A percentile compares a stretch with the other conserved stretches of the same genome.
Evolutionary conservation across 306 rosid species (phyloP).

Genomic region (Amphicarpaea edgeworthii): DNA sequence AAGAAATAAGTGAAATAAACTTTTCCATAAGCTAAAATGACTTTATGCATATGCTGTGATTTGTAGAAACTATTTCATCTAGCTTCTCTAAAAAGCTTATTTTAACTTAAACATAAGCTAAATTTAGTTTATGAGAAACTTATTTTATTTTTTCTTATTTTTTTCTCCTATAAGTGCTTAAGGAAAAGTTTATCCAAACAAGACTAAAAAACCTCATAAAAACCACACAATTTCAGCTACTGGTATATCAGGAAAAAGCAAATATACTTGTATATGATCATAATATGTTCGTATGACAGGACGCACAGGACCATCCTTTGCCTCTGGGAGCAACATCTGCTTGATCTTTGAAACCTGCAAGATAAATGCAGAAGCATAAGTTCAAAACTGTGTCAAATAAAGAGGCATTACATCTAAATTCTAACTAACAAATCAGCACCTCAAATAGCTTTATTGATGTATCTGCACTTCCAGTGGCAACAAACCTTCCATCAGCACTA

Average conservation of each 20-base stretch:
- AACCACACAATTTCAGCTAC: slow-evolving; percentile 3
- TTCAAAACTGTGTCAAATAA: slow-evolving; percentile 30
- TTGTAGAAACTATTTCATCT: no score
- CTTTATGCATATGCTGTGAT: no score
- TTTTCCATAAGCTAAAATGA: no score
- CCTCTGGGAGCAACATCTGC: slow-evolving; percentile 84
- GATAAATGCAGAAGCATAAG: slow-evolving; percentile 41
- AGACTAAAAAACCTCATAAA: background rate
- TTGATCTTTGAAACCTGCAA: slow-evolving; percentile 85
- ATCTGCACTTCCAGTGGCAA: slow-evolving; percentile 95
- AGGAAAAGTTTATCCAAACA: background rate
- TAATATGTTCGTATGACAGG: slow-evolving; percentile 86
- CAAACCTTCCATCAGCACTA: slow-evolving; percentile 89
- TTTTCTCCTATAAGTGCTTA: background rate
- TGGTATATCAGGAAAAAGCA: background rate
- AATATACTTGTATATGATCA: slow-evolving; percentile 76
- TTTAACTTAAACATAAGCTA: no score
- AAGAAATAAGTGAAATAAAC: no score
- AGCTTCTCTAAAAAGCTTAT: background rate
- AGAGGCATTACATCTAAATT: background rate
- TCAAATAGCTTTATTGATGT: slow-evolving; percentile 91
- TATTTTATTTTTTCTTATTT: no score
- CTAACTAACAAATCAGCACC: slow-evolving; percentile 55
- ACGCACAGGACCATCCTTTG: slow-evolving; percentile 83
- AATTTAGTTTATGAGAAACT: background rate